Conservation (phyloP, 1,284 basidiomycete species). For the Termitomyces sp. region DNA sequence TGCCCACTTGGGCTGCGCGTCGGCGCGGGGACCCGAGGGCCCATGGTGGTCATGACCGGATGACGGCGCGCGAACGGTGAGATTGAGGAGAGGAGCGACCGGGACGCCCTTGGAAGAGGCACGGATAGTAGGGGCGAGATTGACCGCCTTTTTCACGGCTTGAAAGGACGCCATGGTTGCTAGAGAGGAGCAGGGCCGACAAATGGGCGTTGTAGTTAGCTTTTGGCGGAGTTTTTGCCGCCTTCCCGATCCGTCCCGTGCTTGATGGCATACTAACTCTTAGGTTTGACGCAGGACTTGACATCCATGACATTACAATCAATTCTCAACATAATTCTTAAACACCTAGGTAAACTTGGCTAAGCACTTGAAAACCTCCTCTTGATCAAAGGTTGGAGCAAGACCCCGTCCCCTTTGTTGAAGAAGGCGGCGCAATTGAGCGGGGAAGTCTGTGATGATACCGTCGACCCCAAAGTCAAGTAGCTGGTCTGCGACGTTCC, state of each 20-base stretch:
- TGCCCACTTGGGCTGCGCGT: slow-evolving; percentile 64
- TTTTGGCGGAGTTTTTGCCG: slow-evolving; percentile 26
- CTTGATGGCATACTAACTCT: neutral
- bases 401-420: slow-evolving; percentile 45
- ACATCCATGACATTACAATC: neutral
- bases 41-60: slow-evolving; percentile 57
- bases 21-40: slow-evolving; percentile 53
- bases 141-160: slow-evolving; percentile 75
- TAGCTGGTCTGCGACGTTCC: slow-evolving; percentile 58
- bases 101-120: slow-evolving; percentile 73
- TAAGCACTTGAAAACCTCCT: slow-evolving; percentile 53
- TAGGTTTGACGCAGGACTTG: no score
- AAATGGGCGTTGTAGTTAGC: slow-evolving; percentile 17
- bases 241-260: slow-evolving; percentile 35
- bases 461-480: slow-evolving; percentile 62
- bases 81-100: slow-evolving; percentile 61
- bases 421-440: slow-evolving; percentile 46
- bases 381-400: slow-evolving; percentile 50
- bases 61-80: slow-evolving; percentile 59
- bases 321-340: neutral
- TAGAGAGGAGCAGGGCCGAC: slow-evolving; percentile 16
- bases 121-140: slow-evolving; percentile 78
- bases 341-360: slow-evolving; percentile 34
- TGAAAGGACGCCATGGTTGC: slow-evolving; percentile 58
- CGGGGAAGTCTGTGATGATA: slow-evolving; percentile 67